These are phyloP conservation scores for Aspergillus sp. DNA, from an alignment of 2,329 filamentous ascomycete species.

Conservation along the genomic window DNA sequence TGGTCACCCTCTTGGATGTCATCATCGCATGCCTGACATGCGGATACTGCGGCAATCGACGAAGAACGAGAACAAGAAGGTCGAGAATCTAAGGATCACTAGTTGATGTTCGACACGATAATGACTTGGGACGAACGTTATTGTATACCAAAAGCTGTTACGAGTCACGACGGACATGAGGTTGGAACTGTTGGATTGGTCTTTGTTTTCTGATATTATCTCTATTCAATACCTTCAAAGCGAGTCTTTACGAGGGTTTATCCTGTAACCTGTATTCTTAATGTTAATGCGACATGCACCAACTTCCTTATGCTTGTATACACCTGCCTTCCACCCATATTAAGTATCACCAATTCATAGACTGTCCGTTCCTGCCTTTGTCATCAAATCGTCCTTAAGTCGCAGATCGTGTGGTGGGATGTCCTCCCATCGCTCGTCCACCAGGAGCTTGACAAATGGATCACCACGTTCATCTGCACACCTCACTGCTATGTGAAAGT, in stretches of 20 bases:
- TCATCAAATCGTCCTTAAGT: slow-evolving; percentile 20
- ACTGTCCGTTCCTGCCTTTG: slow-evolving; percentile 8
- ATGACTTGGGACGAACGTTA: neutral
- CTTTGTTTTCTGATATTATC: neutral
- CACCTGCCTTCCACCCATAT: neutral
- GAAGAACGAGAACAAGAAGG: slow-evolving; percentile 17
- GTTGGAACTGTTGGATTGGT: slow-evolving; percentile 1
- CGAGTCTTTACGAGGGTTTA: neutral
- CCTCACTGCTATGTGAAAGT: slow-evolving; percentile 28
- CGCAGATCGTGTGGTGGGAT: slow-evolving; percentile 16
- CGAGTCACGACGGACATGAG: slow-evolving; percentile 7
- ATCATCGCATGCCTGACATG: slow-evolving; percentile 61
- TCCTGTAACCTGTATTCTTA: too few relatives aligned
- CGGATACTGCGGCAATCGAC: slow-evolving; percentile 31
- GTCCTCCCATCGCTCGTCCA: slow-evolving; percentile 27
- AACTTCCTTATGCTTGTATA: neutral
- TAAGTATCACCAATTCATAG: neutral
- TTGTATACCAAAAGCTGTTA: neutral
- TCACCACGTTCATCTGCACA: slow-evolving; percentile 23
- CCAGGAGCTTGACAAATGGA: slow-evolving; percentile 29
- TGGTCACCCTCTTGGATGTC: slow-evolving; percentile 62
- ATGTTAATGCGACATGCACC: too few relatives aligned
- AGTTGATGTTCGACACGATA: neutral
- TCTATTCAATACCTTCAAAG: neutral
- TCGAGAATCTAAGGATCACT: slow-evolving; percentile 13